phyloP scores from a whole-genome alignment of 1,284 basidiomycete genomes.

The Ustilago shanxiensis region DNA sequence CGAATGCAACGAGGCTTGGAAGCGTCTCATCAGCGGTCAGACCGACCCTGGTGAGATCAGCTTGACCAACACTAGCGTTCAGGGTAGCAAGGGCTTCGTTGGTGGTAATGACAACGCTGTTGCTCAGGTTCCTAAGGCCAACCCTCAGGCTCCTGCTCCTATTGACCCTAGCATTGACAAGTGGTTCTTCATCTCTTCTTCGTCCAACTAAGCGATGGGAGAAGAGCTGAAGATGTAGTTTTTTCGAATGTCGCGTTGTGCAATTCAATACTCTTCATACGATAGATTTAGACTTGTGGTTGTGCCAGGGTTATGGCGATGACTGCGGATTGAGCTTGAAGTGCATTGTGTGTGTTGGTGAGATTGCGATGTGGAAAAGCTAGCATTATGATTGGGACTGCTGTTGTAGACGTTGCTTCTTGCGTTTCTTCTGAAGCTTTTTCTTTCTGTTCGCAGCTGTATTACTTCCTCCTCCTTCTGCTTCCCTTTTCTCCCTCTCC shows the following conservation, averaged over 20 bases:
- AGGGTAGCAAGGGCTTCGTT: slow-evolving; percentile 81
- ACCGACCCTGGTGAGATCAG: slow-evolving; percentile 62
- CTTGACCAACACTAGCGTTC: slow-evolving; percentile 76
- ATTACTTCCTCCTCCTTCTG: background rate
- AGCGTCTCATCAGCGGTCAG: slow-evolving; percentile 88
- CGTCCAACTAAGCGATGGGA: slow-evolving; percentile 40
- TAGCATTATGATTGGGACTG: background rate
- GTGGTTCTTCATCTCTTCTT: slow-evolving; percentile 69
- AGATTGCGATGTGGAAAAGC: too few relatives aligned
- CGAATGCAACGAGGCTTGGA: slow-evolving; percentile 99
- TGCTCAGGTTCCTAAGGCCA: slow-evolving; percentile 80
- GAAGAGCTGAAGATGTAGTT: background rate
- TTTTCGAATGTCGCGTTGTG: background rate
- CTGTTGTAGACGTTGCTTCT: slow-evolving; percentile 37
- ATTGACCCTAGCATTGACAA: slow-evolving; percentile 70
- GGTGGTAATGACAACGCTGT: slow-evolving; percentile 76
- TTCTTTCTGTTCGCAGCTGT: slow-evolving; percentile 41
- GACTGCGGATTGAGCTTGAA: background rate
- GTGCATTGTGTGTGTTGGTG: background rate
- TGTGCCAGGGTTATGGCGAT: too few relatives aligned
- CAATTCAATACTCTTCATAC: too few relatives aligned
- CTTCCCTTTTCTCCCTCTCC: background rate
- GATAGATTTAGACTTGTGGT: too few relatives aligned
- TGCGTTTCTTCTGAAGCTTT: slow-evolving; percentile 33
- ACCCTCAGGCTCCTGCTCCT: slow-evolving; percentile 71